phyloP scores from a whole-genome alignment of 257 asterid genomes.

The Nemophila menziesii region DNA sequence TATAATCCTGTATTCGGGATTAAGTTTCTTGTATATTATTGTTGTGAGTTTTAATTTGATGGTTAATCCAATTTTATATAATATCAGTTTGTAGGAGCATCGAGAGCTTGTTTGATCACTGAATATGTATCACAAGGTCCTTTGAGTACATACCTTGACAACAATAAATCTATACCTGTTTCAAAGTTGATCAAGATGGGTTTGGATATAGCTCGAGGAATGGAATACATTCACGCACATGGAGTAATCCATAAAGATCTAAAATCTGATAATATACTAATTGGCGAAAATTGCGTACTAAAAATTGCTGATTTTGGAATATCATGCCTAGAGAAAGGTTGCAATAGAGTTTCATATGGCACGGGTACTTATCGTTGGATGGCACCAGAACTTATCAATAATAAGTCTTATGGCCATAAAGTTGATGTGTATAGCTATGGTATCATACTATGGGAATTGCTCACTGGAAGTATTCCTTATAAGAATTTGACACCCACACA shows the following conservation, averaged over 20 bases:
- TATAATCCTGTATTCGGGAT: too few relatives aligned
- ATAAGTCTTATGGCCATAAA: constrained; percentile 26
- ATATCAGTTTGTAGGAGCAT: constrained; percentile 38
- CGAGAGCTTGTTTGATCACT: constrained; percentile 26
- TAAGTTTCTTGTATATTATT: too few relatives aligned
- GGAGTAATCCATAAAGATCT: constrained; percentile 32
- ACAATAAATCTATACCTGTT: constrained; percentile 20
- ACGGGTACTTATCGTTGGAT: constrained; percentile 36
- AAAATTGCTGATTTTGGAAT: constrained; percentile 38
- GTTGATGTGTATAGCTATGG: constrained; percentile 37
- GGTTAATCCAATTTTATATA: too few relatives aligned
- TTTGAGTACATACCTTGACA: constrained; percentile 30
- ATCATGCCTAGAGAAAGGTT: constrained; percentile 29
- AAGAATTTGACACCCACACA: constrained; percentile 31
- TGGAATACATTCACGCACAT: constrained; percentile 34
- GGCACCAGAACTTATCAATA: constrained; percentile 41
- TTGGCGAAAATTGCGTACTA: constrained; percentile 19
- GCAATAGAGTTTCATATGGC: constrained; percentile 29
- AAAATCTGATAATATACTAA: constrained; percentile 32
- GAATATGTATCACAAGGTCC: constrained; percentile 35
- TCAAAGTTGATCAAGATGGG: constrained; percentile 20
- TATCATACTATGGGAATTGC: constrained; percentile 33
- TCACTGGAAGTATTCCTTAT: constrained; percentile 28
- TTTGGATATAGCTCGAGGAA: constrained; percentile 28
- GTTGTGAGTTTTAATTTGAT: too few relatives aligned